A percentile compares a stretch with the other conserved stretches of the same genome.
Evolutionary conservation across 2,329 filamentous ascomycete species (phyloP).

Genomic region (Penicillium sp.): DNA sequence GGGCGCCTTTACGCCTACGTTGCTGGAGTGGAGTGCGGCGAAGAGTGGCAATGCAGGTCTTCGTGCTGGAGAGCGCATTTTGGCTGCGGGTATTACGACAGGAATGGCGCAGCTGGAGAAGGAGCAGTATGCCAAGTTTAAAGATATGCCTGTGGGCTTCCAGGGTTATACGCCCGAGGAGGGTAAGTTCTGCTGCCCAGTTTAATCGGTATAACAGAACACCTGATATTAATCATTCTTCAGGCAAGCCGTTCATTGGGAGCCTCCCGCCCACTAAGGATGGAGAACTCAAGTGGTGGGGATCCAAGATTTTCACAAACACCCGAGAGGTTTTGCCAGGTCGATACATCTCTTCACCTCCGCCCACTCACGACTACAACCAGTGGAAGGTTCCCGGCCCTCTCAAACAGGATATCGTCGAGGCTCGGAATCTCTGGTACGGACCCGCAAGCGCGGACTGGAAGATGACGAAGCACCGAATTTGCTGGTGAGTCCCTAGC

Average conservation of each 20-base stretch:
- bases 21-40: conserved; percentile 50
- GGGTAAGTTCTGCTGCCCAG: conserved; percentile 21
- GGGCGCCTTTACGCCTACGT: conserved; percentile 37
- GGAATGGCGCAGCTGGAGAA: conserved; percentile 50
- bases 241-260: conserved; percentile 58
- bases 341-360: conserved; percentile 59
- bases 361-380: conserved; percentile 55
- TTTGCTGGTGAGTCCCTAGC: conserved; percentile 62
- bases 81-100: conserved; percentile 51
- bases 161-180: conserved; percentile 46
- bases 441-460: conserved; percentile 57
- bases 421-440: conserved; percentile 61
- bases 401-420: conserved; percentile 61
- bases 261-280: conserved; percentile 56
- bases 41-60: conserved; percentile 43
- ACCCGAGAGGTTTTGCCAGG: conserved; percentile 56
- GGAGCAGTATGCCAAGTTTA: conserved; percentile 39
- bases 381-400: conserved; percentile 62
- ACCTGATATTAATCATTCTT: conserved; percentile 15
- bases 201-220: background rate
- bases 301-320: conserved; percentile 61
- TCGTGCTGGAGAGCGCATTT: conserved; percentile 52
- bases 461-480: conserved; percentile 63
- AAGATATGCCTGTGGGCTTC: conserved; percentile 48
- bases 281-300: conserved; percentile 61